Evolutionary conservation across 2,329 filamentous ascomycete species (phyloP).

Genomic region (Diaporthe caulivora): DNA sequence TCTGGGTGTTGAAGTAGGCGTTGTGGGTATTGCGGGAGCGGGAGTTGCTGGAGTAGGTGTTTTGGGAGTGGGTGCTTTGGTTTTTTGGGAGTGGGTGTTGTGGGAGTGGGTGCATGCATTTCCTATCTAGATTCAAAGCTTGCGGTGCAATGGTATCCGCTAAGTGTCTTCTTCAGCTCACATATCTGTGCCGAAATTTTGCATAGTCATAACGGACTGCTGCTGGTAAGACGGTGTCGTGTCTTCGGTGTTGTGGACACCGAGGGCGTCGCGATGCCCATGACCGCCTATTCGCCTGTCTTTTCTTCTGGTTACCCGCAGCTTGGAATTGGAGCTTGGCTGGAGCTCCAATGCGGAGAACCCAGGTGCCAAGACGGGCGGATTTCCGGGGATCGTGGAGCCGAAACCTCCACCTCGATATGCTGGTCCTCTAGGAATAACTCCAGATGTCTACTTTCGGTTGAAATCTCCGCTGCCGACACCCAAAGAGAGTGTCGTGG

Average conservation of each 20-base stretch:
- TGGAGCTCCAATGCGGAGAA: slow-evolving; percentile 16
- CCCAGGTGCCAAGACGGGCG: neutral
- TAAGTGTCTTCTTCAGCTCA: no score
- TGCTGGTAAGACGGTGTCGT: neutral
- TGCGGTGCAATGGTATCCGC: no score
- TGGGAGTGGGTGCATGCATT: no score
- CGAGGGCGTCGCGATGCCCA: neutral
- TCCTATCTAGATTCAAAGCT: no score
- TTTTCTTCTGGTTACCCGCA: neutral
- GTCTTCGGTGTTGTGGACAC: slow-evolving; percentile 14
- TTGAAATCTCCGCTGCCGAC: slow-evolving; percentile 23
- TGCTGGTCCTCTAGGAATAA: slow-evolving; percentile 6
- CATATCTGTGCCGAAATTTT: neutral
- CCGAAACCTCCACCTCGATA: slow-evolving; percentile 10
- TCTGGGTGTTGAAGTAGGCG: no score
- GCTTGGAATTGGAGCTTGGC: slow-evolving; percentile 8
- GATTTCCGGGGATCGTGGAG: slow-evolving; percentile 16
- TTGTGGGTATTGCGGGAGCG: no score
- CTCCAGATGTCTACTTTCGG: neutral
- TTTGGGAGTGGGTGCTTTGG: no score
- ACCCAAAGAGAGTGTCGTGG: neutral
- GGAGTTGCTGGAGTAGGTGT: no score
- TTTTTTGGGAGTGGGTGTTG: no score
- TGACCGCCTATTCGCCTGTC: neutral
- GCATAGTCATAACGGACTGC: neutral